Base-by-base conservation (phyloP, 768 basidiomycete genomes). In the Lactarius akahatsu region DNA sequence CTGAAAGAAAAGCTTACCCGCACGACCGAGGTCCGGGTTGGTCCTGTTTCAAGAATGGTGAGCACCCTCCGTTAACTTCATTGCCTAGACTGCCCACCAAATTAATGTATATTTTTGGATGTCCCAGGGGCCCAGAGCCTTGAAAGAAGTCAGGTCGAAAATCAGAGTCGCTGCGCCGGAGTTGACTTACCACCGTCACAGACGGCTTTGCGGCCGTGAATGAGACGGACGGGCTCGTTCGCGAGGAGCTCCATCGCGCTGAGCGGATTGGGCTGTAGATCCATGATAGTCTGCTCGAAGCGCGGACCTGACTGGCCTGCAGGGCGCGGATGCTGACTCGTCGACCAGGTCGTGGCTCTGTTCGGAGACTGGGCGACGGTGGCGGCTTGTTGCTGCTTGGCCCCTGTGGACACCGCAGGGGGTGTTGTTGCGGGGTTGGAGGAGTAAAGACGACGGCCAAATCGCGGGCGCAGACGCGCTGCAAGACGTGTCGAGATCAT, bases 31-130 rank as follows among this genome's bases (percentile, higher is more conserved):
- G 85, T 66, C 93, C 91, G 62, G 91, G 87, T 77, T 93, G 87
- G 81, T 98, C 94, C 92, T 94, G 61, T 50, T 41, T 34, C 58
- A 16, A 61, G 57, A 36, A 20, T 71, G 67, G 61, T 54, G 58
- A 65, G 40, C 60, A 57, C 20, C 10, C 20, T 43, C 26, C 30
- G 45, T 18, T 57, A 47, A 61, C 7, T 41, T 41, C 18, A 61
- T 63, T 63, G 41, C 30, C 18, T 26, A 30, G 52, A 50, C 20
- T 47, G 79, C 91, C 67, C 72, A 94, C 95, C 75, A 99, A 76
- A 80, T 98, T 98, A 76, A 99, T 94, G 74, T 85, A 98, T 67
- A 98, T 87, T 81, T 94, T 96, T 6, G 97, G 97, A 75, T 99
- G 97, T 28, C 97, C 97, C 34, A 99, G 83, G 52, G 97, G 86